Conservation (phyloP, 768 basidiomycete species). For the Boletus tylopilopsis region DNA sequence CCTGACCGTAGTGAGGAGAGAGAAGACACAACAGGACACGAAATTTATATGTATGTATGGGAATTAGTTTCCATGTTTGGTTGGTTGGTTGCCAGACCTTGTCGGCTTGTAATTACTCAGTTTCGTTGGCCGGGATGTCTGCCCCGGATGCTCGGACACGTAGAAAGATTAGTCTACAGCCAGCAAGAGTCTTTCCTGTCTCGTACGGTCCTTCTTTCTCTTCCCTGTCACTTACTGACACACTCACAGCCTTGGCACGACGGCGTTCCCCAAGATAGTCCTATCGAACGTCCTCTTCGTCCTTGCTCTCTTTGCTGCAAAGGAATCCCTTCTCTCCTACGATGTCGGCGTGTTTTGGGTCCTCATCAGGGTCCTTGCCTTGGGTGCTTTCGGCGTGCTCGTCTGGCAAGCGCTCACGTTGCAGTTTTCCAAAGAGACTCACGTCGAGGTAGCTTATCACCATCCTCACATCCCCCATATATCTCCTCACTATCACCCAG, state of each 20-base stretch:
- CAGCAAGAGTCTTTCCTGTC: constrained; percentile 48
- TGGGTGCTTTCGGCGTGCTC: constrained; percentile 63
- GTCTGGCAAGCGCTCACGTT: constrained; percentile 57
- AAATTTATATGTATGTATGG: constrained; percentile 13
- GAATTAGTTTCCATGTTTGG: constrained; percentile 21
- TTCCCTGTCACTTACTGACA: too few species aligned
- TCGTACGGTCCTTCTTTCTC: too few species aligned
- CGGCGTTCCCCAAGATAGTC: constrained; percentile 51
- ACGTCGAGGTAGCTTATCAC: constrained; percentile 53
- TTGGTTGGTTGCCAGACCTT: too few species aligned
- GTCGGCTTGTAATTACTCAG: background rate
- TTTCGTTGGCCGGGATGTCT: constrained; percentile 41
- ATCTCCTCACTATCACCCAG: constrained; percentile 34
- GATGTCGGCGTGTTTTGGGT: constrained; percentile 77
- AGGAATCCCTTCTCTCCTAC: constrained; percentile 61
- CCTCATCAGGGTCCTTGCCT: constrained; percentile 66
- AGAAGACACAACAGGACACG: background rate
- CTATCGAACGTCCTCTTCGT: constrained; percentile 64
- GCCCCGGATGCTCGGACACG: constrained; percentile 65
- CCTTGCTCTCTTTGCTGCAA: constrained; percentile 56
- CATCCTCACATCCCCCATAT: background rate
- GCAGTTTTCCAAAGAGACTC: constrained; percentile 48
- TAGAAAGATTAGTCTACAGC: constrained; percentile 59
- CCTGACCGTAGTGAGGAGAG: constrained; percentile 11
- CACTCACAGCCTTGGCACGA: constrained; percentile 46